A percentile compares a stretch with the other conserved stretches of the same genome.
phyloP scores from a whole-genome alignment of 2,329 filamentous ascomycete species.

The Pestalotiopsis sp. region DNA sequence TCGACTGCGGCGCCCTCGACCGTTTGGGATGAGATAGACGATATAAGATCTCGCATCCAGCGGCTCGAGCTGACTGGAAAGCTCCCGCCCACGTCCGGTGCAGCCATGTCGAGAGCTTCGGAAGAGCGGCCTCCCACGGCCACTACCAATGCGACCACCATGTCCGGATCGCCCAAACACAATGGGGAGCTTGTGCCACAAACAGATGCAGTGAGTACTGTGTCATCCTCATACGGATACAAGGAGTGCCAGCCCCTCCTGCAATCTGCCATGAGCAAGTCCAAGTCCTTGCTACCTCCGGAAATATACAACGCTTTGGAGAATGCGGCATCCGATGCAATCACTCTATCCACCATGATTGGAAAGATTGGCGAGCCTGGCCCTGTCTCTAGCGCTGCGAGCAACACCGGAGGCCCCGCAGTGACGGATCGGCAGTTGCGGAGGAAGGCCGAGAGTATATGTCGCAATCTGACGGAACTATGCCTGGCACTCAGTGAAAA shows the following conservation, averaged over 20 bases:
- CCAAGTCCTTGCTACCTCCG: conserved; percentile 68
- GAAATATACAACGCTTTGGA: conserved; percentile 82
- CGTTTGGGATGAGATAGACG: conserved; percentile 97
- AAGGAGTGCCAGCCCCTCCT: conserved; percentile 75
- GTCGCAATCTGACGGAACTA: conserved; percentile 88
- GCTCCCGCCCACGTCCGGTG: conserved; percentile 78
- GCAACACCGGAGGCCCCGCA: conserved; percentile 55
- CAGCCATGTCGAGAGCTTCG: conserved; percentile 73
- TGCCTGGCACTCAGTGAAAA: conserved; percentile 81
- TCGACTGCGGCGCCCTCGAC: conserved; percentile 90
- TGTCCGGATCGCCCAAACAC: conserved; percentile 87
- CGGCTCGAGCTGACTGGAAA: conserved; percentile 90
- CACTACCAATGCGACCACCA: conserved; percentile 80
- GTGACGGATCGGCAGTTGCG: conserved; percentile 82
- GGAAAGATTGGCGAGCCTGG: conserved; percentile 70
- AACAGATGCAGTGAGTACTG: conserved; percentile 45
- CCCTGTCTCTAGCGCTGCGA: conserved; percentile 68
- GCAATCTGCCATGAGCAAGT: conserved; percentile 78
- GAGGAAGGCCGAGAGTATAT: conserved; percentile 90
- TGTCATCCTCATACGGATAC: conserved; percentile 39
- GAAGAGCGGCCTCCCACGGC: conserved; percentile 88
- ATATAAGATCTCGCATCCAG: conserved; percentile 90
- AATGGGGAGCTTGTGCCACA: conserved; percentile 49
- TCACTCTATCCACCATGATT: conserved; percentile 78
- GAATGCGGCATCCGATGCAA: conserved; percentile 77